Evolutionary conservation across 2,329 filamentous ascomycete species (phyloP).

Genomic region (Acrocalymma vagum): DNA sequence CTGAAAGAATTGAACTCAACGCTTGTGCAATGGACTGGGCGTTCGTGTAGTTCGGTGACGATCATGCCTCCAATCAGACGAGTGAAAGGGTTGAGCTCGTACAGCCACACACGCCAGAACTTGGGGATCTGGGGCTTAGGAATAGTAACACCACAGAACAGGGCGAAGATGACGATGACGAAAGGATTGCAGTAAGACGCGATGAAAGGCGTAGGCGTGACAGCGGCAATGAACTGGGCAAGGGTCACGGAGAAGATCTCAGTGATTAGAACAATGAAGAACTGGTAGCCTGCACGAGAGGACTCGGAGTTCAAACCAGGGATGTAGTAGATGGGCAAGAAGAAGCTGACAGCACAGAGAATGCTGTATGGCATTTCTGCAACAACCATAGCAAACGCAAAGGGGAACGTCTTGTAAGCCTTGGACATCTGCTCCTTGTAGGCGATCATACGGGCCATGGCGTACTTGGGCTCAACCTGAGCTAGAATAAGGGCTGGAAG

Average conservation of each 20-base stretch:
- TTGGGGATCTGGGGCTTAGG: slow-evolving; percentile 78
- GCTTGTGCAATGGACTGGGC: slow-evolving; percentile 67
- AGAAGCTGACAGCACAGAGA: slow-evolving; percentile 82
- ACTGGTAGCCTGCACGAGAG: slow-evolving; percentile 81
- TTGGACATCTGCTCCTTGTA: slow-evolving; percentile 87
- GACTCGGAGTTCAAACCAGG: slow-evolving; percentile 73
- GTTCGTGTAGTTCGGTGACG: slow-evolving; percentile 76
- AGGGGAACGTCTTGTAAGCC: slow-evolving; percentile 84
- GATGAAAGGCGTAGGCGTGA: slow-evolving; percentile 82
- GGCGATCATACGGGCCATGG: slow-evolving; percentile 80
- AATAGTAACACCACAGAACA: slow-evolving; percentile 90
- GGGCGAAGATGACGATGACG: slow-evolving; percentile 80
- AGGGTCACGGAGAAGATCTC: slow-evolving; percentile 86
- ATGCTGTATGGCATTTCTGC: slow-evolving; percentile 87
- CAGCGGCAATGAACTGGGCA: slow-evolving; percentile 74
- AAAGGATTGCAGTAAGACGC: slow-evolving; percentile 83
- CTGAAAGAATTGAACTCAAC: slow-evolving; percentile 73
- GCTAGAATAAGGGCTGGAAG: slow-evolving; percentile 83
- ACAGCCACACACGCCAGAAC: slow-evolving; percentile 84
- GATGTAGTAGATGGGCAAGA: slow-evolving; percentile 84
- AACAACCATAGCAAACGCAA: slow-evolving; percentile 78
- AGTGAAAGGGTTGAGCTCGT: slow-evolving; percentile 84
- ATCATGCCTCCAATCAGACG: slow-evolving; percentile 83
- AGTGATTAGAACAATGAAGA: slow-evolving; percentile 83
- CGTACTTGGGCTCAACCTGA: slow-evolving; percentile 86